Base-by-base conservation (phyloP, 768 basidiomycete species). In the Austroboletus eburneus region DNA sequence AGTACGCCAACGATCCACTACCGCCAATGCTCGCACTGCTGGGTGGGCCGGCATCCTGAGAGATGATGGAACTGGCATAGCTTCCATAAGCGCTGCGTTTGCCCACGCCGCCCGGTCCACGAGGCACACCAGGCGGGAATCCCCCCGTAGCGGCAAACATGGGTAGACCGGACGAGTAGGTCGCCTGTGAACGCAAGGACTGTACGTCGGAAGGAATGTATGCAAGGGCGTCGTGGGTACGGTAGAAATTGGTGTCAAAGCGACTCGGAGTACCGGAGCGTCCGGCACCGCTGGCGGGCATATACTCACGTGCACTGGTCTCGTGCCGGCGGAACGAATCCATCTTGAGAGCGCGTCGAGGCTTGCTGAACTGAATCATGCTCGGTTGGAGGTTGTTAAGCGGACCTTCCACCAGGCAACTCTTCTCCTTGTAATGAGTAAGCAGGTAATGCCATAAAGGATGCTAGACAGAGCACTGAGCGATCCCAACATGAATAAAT, bases 291-390 rank as follows among this genome's bases (percentile, higher is more conserved):
- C 69, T 54, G 45, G 18, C 56, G 2, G 66, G 62, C 41, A 83
- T 66, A 57, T 78, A 91, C 56, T 99, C 96, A 44, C 85, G 80
- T 1, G 94, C 94, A 57, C 77, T 88, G 18, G 90, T 88, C 65
- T 97, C 94, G 62, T 95, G 91, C 42, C 94, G 81, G 47, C 90
- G 85, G 79, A 90, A 94, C 48, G 87, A 89, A 54, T 95, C 91
- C 82, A 92, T 87, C 66, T 93, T 93, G 55, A 94, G 78, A 5
- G 91, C 80, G 44, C 92, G 85, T 47, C 92, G 82, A 25, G 96
- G 96, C 70, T 96, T 94, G 77, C 91, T 93, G 75, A 99, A 97
- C 64, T 98, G 96, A 50, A 99, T 99, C 94, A 99, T 95, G 69
- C 92, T 95, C 6, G 91, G 76, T 64, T 98, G 96, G 29, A 99